Base-by-base conservation (phyloP, 2,329 filamentous ascomycete species). In the Apiospora rasikravindrae region DNA sequence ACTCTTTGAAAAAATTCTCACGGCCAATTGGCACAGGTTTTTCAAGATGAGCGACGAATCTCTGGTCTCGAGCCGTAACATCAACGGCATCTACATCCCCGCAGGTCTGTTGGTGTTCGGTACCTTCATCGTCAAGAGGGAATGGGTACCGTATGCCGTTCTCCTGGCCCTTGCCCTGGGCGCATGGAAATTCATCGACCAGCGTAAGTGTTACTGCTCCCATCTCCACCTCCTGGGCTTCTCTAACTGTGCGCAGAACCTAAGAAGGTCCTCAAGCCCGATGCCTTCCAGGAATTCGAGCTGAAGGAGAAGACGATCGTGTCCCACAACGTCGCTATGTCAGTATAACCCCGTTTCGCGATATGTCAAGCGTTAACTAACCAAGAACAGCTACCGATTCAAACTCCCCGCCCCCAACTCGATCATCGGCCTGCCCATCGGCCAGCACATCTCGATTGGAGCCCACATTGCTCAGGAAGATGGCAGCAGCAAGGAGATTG, bases 321-420 rank as follows among this genome's bases (percentile, higher is more conserved):
- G 80, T 98, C 96, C 44, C 96, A 98, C 90, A 99, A 99, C 88
- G 96, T 97, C 73, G 95, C 96, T 83, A 98, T 99, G 93, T 95
- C 85, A 80, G 89, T 84, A 33, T 29, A n/a, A 10, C 19, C 33
- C 33, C 22, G 13, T 76, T 70, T 13, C 33, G 53, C 24, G 47
- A 14, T 14, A 44, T 37, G 26, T 68, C 75, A 61, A 75, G 68
- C 57, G 33, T 57, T 14, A 16, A 16, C 71, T 69, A 69, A 40
- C 74, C 76, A 70, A 51, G 53, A n/a, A 68, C 61, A 94, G 92
- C 86, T 99, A 98, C 88, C 95, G 96, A 80, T 98, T 98, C 86
- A 88, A 89, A 76, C 93, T 99, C 53, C 95, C 95, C 72, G 88
- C 88, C 69, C 86, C 91, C 53, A 92, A 87, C 78, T 90, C 93